Evolutionary conservation across 805 yeast genomes (phyloP).

Genomic region (Pichia scutulata): DNA sequence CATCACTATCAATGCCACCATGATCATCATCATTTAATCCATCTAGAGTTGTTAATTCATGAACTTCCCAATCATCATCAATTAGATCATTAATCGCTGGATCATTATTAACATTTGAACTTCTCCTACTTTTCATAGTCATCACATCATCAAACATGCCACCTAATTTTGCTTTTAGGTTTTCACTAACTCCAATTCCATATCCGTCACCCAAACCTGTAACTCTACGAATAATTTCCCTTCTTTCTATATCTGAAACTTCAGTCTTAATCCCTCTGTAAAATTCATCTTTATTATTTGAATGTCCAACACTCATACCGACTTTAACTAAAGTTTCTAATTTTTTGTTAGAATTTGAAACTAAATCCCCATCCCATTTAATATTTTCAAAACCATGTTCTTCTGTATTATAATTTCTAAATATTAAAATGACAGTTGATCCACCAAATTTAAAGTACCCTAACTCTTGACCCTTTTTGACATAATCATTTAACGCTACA

Average conservation of each 20-base stretch:
- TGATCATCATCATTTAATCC: constrained; percentile 2
- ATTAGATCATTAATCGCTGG: background rate
- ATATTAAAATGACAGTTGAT: constrained; percentile 67
- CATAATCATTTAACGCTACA: constrained; percentile 47
- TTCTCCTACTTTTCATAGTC: constrained; percentile 4
- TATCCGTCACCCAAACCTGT: constrained; percentile 11
- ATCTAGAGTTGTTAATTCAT: constrained; percentile 13
- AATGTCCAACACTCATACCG: constrained; percentile 89
- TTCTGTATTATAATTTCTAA: constrained; percentile 31
- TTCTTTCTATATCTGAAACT: constrained; percentile 4
- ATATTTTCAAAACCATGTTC: constrained; percentile 28
- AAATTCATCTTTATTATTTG: constrained; percentile 40
- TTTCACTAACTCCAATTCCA: constrained; percentile 3
- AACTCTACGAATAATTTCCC: constrained; percentile 12
- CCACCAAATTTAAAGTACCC: constrained; percentile 98
- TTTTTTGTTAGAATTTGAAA: constrained; percentile 55
- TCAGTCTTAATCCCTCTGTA: constrained; percentile 27
- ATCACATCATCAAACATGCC: constrained; percentile 11
- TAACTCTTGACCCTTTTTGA: constrained; percentile 70
- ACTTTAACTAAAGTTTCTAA: constrained; percentile 82
- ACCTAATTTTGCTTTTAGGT: constrained; percentile 5
- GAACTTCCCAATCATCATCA: constrained; percentile 24
- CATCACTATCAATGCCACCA: background rate
- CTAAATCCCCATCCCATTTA: constrained; percentile 65
- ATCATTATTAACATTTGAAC: background rate